phyloP scores from a whole-genome alignment of 2,329 filamentous ascomycete species.

The Botrytis cinerea region DNA sequence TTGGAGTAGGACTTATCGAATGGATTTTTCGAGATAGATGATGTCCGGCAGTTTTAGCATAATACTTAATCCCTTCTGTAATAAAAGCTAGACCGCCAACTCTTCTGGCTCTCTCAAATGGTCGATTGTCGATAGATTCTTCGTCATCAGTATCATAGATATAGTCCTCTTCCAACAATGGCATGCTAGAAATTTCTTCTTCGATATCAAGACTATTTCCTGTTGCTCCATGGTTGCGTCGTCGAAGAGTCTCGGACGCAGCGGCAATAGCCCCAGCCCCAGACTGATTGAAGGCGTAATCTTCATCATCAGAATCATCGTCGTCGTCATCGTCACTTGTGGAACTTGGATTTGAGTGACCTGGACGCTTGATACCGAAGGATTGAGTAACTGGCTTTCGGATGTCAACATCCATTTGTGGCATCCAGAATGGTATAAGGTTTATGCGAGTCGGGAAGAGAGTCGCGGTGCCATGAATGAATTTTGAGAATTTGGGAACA shows the following conservation, averaged over 20 bases:
- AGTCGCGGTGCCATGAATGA: constrained; percentile 90
- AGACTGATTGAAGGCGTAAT: constrained; percentile 27
- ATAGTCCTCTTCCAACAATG: constrained; percentile 65
- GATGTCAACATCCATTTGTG: constrained; percentile 97
- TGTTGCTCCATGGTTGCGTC: constrained; percentile 34
- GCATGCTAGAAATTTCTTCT: constrained; percentile 70
- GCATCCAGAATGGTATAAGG: constrained; percentile 93
- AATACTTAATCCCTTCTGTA: constrained; percentile 54
- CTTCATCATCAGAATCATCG: constrained; percentile 66
- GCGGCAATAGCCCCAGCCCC: not conserved
- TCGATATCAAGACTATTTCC: constrained; percentile 69
- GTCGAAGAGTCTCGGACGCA: constrained; percentile 31
- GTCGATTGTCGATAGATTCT: constrained; percentile 73
- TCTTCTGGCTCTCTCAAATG: constrained; percentile 74
- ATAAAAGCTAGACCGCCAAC: constrained; percentile 78
- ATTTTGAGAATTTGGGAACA: constrained; percentile 99
- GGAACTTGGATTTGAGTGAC: constrained; percentile 70
- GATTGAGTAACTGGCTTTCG: constrained; percentile 85
- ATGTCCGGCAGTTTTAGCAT: constrained; percentile 32
- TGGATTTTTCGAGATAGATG: constrained; percentile 28
- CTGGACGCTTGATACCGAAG: constrained; percentile 85
- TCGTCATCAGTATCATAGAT: constrained; percentile 92
- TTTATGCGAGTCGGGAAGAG: constrained; percentile 87
- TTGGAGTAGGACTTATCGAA: constrained; percentile 29
- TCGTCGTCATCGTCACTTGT: constrained; percentile 78